Evolutionary conservation across 1,284 basidiomycete genomes (phyloP).

Genomic region (Taiwanofungus camphoratus): DNA sequence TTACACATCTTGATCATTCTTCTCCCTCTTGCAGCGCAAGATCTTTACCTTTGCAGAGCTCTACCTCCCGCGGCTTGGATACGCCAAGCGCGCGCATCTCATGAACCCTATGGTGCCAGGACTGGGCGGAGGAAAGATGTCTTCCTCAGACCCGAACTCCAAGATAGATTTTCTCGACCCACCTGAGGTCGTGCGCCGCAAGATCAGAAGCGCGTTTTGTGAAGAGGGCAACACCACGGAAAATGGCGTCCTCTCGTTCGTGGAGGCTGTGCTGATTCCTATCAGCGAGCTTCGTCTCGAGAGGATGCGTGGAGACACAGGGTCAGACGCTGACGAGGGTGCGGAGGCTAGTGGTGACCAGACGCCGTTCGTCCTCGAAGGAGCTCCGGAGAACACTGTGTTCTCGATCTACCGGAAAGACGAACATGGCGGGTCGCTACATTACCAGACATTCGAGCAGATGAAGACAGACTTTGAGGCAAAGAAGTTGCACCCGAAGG

Average conservation of each 20-base stretch:
- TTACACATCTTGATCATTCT: too few species aligned
- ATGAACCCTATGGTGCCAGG: conserved; percentile 99
- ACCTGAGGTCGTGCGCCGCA: conserved; percentile 79
- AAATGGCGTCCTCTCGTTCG: conserved; percentile 91
- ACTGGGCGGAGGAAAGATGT: conserved; percentile 95
- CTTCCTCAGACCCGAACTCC: conserved; percentile 92
- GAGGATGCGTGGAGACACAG: conserved; percentile 36
- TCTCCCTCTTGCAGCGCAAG: conserved; percentile 66
- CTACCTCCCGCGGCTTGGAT: conserved; percentile 91
- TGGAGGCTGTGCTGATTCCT: conserved; percentile 85
- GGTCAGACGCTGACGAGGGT: conserved; percentile 36
- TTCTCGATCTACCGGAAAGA: conserved; percentile 76
- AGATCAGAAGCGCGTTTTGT: conserved; percentile 92
- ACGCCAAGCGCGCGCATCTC: conserved; percentile 91
- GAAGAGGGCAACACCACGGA: conserved; percentile 88
- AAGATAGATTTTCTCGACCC: conserved; percentile 98
- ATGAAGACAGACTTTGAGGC: conserved; percentile 76
- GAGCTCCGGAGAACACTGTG: conserved; percentile 78
- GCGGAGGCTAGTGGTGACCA: conserved; percentile 40
- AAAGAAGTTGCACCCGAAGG: conserved; percentile 83
- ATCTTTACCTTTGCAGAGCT: conserved; percentile 98
- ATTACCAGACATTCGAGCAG: conserved; percentile 66
- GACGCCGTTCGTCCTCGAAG: conserved; percentile 56
- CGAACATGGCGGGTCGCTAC: conserved; percentile 81
- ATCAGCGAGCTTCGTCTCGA: conserved; percentile 75